Conservation (phyloP, 176 grass and related monocot species). For the Dendrocalamus sinicus region DNA sequence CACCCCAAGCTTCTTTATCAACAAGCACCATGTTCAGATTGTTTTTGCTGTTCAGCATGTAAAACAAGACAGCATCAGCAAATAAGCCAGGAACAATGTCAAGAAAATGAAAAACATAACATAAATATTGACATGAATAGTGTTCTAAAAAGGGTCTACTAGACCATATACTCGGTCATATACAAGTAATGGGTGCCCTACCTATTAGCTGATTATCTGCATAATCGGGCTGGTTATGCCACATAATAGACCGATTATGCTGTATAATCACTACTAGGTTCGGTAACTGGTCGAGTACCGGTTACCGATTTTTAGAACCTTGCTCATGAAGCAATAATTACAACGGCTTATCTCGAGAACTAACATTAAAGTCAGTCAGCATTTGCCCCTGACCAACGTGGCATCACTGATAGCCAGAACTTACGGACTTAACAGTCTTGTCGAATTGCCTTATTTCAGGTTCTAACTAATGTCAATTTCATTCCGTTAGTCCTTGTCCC, state of each 20-base stretch:
- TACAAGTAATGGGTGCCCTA: no score
- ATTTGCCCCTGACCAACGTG: conserved; percentile 9
- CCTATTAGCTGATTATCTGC: no score
- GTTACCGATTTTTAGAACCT: no score
- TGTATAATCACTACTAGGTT: no score
- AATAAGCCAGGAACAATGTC: neutral
- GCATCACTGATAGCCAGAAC: neutral
- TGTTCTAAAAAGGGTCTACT: no score
- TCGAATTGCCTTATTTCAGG: neutral
- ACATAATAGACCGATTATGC: no score
- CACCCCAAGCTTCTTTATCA: conserved; percentile 77
- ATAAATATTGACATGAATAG: neutral
- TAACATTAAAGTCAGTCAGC: neutral
- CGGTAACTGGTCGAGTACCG: no score
- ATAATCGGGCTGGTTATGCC: no score
- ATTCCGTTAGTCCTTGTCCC: neutral
- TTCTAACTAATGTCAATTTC: neutral
- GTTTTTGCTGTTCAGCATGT: conserved; percentile 46
- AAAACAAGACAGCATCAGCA: conserved; percentile 31
- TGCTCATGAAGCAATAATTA: neutral
- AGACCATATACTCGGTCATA: no score
- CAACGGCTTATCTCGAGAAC: neutral
- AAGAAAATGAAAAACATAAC: conserved; percentile 29
- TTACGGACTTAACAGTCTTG: neutral
- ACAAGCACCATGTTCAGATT: conserved; percentile 68